Conservation (phyloP, 78 protist species). For the Cavenderia fasciculata region DNA sequence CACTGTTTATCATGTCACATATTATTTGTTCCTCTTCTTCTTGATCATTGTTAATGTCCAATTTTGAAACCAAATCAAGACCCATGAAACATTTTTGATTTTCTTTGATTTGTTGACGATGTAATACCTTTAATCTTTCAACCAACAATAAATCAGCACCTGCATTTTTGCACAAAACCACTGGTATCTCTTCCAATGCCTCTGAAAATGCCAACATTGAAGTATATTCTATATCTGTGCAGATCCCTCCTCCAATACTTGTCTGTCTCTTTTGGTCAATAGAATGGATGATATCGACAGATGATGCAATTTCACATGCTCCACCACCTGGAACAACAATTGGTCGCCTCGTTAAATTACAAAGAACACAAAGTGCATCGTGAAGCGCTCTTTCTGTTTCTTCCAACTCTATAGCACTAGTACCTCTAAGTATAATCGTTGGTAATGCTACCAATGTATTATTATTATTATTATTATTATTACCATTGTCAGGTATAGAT, state of each 20-base stretch:
- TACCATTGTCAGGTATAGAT: too few species aligned
- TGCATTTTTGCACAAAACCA: slow-evolving; percentile 26
- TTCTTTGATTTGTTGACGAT: too few species aligned
- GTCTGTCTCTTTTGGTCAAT: background rate
- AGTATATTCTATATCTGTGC: background rate
- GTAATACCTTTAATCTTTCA: too few species aligned
- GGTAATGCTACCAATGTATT: background rate
- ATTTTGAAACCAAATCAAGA: too few species aligned
- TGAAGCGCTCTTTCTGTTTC: slow-evolving; percentile 65
- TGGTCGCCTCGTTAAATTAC: slow-evolving; percentile 27
- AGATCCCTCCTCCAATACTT: background rate
- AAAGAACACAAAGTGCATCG: slow-evolving; percentile 60
- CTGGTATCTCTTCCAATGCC: slow-evolving; percentile 33
- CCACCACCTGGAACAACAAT: slow-evolving; percentile 66
- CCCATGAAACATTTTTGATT: too few species aligned
- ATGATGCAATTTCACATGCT: slow-evolving; percentile 55
- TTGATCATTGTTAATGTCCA: too few species aligned
- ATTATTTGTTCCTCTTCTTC: too few species aligned
- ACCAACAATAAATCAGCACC: too few species aligned
- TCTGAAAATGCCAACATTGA: slow-evolving; percentile 45
- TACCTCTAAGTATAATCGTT: slow-evolving; percentile 36
- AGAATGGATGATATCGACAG: background rate
- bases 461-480: too few species aligned
- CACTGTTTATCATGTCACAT: slow-evolving; percentile 27
- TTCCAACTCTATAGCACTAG: slow-evolving; percentile 28